These are phyloP conservation scores for Cyberlindnera sargentensis DNA, from an alignment of 805 yeast species.

Conservation along the genomic window DNA sequence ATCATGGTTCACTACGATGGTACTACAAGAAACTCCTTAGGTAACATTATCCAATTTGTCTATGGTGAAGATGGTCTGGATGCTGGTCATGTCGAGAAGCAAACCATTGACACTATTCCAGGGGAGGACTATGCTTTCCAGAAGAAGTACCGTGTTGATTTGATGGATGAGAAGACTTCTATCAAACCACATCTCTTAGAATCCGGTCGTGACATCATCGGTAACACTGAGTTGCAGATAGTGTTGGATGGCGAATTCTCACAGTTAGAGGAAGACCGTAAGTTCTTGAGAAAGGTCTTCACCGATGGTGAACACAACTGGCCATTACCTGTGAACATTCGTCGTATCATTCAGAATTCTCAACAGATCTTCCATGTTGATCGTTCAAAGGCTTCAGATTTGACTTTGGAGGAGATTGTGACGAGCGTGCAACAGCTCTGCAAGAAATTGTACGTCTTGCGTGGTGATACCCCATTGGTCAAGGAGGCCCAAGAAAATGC, in stretches of 20 bases:
- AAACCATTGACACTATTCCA: slow-evolving; percentile 90
- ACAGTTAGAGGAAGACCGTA: slow-evolving; percentile 73
- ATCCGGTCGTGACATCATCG: slow-evolving; percentile 84
- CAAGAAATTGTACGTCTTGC: slow-evolving; percentile 61
- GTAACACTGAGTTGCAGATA: slow-evolving; percentile 79
- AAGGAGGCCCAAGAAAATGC: slow-evolving; percentile 92
- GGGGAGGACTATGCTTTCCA: slow-evolving; percentile 85
- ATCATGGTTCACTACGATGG: slow-evolving; percentile 98
- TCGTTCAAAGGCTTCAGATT: slow-evolving; percentile 81
- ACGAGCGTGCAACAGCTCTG: slow-evolving; percentile 63
- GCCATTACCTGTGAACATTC: slow-evolving; percentile 96
- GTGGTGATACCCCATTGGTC: slow-evolving; percentile 71
- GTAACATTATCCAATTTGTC: slow-evolving; percentile 91
- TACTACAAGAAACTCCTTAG: slow-evolving; percentile 94
- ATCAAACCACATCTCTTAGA: slow-evolving; percentile 73
- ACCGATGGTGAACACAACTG: slow-evolving; percentile 91
- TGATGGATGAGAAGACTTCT: slow-evolving; percentile 60
- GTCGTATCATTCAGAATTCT: slow-evolving; percentile 93
- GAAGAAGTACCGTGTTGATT: slow-evolving; percentile 76
- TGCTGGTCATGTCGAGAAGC: slow-evolving; percentile 96
- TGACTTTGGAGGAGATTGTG: slow-evolving; percentile 78
- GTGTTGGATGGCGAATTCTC: slow-evolving; percentile 77
- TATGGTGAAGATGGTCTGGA: slow-evolving; percentile 99
- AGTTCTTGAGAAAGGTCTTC: slow-evolving; percentile 75
- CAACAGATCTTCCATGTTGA: slow-evolving; percentile 96